Conservation (phyloP, 331 rosid genomes). For the Quercus lobata region DNA sequence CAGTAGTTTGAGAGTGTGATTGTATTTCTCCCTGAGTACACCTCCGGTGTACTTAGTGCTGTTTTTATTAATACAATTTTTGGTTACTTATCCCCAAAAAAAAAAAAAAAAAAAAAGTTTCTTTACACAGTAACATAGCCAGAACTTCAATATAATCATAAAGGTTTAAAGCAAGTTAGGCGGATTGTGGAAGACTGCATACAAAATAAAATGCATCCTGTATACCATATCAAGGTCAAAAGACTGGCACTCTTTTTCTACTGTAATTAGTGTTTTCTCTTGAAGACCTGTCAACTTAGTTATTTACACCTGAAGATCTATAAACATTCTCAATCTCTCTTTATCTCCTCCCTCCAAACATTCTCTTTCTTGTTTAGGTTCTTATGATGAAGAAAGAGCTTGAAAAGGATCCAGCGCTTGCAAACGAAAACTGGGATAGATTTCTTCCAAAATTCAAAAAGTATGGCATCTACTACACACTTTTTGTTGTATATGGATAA, state of each 20-base stretch:
- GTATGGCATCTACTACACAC: constrained; percentile 35
- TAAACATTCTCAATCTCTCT: not conserved
- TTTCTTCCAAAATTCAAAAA: constrained; percentile 93
- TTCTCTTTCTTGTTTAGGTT: constrained; percentile 33
- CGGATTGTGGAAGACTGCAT: constrained; percentile 89
- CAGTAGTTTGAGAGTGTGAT: no score
- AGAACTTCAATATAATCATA: no score
- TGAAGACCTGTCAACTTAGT: not conserved
- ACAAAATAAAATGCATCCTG: constrained; percentile 82
- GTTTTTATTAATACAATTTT: no score
- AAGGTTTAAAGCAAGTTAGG: constrained; percentile 83
- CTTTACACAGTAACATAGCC: no score
- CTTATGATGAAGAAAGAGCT: constrained; percentile 94
- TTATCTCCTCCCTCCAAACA: not conserved
- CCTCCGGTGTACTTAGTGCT: no score
- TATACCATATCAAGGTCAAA: constrained; percentile 47
- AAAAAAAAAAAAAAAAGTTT: no score
- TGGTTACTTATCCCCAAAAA: no score
- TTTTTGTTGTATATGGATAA: not conserved
- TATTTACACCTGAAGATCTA: not conserved
- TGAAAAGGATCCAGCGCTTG: constrained; percentile 84
- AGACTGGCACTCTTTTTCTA: not conserved
- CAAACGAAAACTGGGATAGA: constrained; percentile 87
- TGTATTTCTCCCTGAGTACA: no score
- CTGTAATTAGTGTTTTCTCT: not conserved